phyloP scores from a whole-genome alignment of 805 yeast genomes.

The Geotrichum ghanense region DNA sequence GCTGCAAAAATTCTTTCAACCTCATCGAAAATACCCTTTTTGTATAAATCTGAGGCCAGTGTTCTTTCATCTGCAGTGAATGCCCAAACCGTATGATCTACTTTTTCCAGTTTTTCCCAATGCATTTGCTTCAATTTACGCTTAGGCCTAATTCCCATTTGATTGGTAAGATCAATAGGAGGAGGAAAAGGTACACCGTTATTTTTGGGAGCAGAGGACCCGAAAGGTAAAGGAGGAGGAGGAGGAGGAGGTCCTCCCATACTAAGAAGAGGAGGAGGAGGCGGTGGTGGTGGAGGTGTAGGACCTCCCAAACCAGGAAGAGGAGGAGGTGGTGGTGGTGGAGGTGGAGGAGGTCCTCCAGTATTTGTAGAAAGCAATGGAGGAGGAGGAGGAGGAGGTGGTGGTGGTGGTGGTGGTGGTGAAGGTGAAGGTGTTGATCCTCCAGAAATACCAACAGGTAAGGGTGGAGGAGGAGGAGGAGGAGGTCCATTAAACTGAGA shows the following conservation, averaged over 20 bases:
- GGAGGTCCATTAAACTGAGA: conserved; percentile 18
- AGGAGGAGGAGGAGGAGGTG: conserved; percentile 24
- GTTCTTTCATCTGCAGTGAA: conserved; percentile 18
- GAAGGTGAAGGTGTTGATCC: conserved; percentile 21
- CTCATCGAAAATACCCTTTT: conserved; percentile 71
- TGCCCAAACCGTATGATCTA: conserved; percentile 82
- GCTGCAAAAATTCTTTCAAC: conserved; percentile 85
- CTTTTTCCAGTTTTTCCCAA: conserved; percentile 87
- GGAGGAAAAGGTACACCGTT: conserved; percentile 16
- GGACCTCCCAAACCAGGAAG: conserved; percentile 12
- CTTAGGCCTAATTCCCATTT: conserved; percentile 39
- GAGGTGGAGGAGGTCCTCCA: conserved; percentile 9
- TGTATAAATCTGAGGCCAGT: conserved; percentile 50
- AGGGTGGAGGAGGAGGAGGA: conserved; percentile 20
- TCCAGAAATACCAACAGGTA: conserved; percentile 7
- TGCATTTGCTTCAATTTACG: conserved; percentile 85
- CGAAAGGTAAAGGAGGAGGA: conserved; percentile 15
- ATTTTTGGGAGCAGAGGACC: conserved; percentile 13
- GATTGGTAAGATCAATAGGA: conserved; percentile 11
- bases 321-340: conserved; percentile 17
- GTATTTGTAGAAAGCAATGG: no score
- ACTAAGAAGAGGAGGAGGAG: conserved; percentile 24
- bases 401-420: conserved; percentile 9
- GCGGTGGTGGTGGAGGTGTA: conserved; percentile 29
- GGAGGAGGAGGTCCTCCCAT: conserved; percentile 21